Evolutionary conservation across 805 yeast genomes (phyloP).

Genomic region (Candida loeiensis): DNA sequence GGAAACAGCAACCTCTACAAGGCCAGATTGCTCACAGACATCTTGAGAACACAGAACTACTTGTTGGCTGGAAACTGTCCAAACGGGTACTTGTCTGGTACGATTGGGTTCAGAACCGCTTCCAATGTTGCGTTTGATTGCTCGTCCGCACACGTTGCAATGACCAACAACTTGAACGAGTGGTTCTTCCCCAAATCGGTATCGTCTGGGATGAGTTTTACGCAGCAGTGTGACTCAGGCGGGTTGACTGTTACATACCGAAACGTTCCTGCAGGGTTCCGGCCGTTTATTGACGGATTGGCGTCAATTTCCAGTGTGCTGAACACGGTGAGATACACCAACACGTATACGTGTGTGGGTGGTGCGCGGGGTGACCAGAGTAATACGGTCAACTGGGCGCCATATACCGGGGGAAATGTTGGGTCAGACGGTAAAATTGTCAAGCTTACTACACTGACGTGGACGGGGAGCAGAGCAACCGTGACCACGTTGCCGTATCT

Average conservation of each 20-base stretch:
- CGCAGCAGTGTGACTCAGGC: constrained; percentile 12
- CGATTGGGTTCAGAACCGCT: constrained; percentile 17
- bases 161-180: constrained; percentile 20
- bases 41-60: constrained; percentile 9
- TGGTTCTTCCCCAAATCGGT: constrained; percentile 14
- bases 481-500: neutral
- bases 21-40: constrained; percentile 12
- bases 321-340: constrained; percentile 6
- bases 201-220: constrained; percentile 9
- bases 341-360: constrained; percentile 13
- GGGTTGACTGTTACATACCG: constrained; percentile 10
- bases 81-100: constrained; percentile 20
- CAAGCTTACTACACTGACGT: constrained; percentile 10
- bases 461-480: constrained; percentile 7
- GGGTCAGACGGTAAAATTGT: constrained; percentile 6
- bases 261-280: constrained; percentile 27
- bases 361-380: neutral
- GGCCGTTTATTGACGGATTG: constrained; percentile 19
- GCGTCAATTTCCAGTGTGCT: constrained; percentile 4
- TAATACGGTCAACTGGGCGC: constrained; percentile 1
- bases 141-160: constrained; percentile 15
- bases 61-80: constrained; percentile 17
- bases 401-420: constrained; percentile 1
- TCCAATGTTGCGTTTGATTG: constrained; percentile 18
- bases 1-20: neutral